Evolutionary conservation across 2,329 filamentous ascomycete species (phyloP).

Genomic region (Pezicula radicicola): DNA sequence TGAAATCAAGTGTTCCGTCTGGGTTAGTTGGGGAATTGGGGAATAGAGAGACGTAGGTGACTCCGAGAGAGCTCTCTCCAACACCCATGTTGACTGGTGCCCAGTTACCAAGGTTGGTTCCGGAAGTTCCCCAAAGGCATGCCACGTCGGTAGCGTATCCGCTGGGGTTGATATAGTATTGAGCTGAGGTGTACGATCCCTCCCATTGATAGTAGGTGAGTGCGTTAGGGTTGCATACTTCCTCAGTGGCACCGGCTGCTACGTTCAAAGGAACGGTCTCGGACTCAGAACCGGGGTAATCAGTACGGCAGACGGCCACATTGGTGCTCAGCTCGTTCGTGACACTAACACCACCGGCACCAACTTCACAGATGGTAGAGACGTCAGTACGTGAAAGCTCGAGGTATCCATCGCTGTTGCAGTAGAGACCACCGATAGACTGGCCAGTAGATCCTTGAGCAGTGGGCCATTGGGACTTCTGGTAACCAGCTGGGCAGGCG

Average conservation of each 20-base stretch:
- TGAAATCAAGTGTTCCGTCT: conserved; percentile 67
- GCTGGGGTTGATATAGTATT: conserved; percentile 94
- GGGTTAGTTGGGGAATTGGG: conserved; percentile 75
- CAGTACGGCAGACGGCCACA: conserved; percentile 85
- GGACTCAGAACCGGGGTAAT: conserved; percentile 89
- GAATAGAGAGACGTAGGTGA: conserved; percentile 80
- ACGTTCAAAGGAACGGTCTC: conserved; percentile 78
- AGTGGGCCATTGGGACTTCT: conserved; percentile 86
- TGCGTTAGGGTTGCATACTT: conserved; percentile 74
- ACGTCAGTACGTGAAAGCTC: conserved; percentile 68
- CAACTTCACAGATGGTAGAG: conserved; percentile 71
- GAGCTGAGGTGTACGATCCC: conserved; percentile 73
- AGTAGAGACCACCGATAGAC: conserved; percentile 85
- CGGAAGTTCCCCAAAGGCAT: conserved; percentile 73
- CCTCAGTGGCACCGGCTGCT: conserved; percentile 52
- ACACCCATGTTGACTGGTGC: conserved; percentile 84
- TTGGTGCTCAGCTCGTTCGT: conserved; percentile 67
- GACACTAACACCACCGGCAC: conserved; percentile 65
- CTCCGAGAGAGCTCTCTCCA: conserved; percentile 60
- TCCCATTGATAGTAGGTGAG: conserved; percentile 75
- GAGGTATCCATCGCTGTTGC: conserved; percentile 70
- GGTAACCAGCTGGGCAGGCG: conserved; percentile 84
- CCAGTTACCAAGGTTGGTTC: conserved; percentile 69
- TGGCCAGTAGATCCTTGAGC: conserved; percentile 76
- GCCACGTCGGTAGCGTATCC: conserved; percentile 64